Base-by-base conservation (phyloP, 1,284 basidiomycete species). In the Leccinum huronense region DNA sequence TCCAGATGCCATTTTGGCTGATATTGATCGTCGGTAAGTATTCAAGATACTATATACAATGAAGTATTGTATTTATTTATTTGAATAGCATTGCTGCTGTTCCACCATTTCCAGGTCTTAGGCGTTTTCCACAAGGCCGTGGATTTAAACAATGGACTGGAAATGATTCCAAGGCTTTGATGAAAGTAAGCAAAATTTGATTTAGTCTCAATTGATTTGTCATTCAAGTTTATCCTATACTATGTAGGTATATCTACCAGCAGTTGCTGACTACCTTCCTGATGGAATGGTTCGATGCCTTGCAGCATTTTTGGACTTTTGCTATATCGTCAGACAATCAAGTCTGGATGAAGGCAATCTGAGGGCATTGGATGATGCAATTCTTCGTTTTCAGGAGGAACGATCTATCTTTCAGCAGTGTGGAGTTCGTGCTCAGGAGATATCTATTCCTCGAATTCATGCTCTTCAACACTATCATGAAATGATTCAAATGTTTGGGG, bases 311-410 rank as follows among this genome's bases (percentile, higher is more conserved):
- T 23, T 51, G 58, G 31, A 59, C 3, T 59, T 59, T 27, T 59
- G 58, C 16, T 65, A 65, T 31, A 58, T 66, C 10, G 40, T 58
- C 16, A 19, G 27, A 4, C 38, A 51, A 1, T 56, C 53, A 9
- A 51, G 51, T 9, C n/a, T 66, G 2, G 45, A 19, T 23, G 58
- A 63, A 2, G 54, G n/a, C 1, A 33, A 59, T 16, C 14, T 53
- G 27, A 27, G 6, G 5, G 48, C 48, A 23, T 13, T 53, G n/a
- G 5, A 48, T 19, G 6, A 11, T 23, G 19, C 19, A 10, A 19
- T 48, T 10, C n/a, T 19, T 23, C 11, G 4, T 9, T 48, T 48
- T 48, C 45, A 48, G 6, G 19, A 48, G 19, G 10, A 48, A 23
- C n/a, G 45, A 23, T 5, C 8, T 9, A 23, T 48, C 9, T 48